Evolutionary conservation across 371 early-diverging fungal species (phyloP).

Genomic region (Mortierella sp.): DNA sequence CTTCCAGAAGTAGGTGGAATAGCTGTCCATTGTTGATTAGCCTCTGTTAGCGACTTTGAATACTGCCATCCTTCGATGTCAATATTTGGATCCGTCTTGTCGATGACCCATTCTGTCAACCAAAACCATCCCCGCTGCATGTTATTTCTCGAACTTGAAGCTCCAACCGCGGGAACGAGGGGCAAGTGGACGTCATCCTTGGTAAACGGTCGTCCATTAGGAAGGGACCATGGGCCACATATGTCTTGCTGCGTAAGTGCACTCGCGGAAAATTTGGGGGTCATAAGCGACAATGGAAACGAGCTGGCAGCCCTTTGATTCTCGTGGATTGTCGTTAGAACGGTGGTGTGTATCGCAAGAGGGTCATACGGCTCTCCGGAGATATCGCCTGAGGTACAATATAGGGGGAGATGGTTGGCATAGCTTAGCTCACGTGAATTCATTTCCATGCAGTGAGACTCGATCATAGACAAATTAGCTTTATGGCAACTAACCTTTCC

Average conservation of each 20-base stretch:
- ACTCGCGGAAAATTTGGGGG: conserved; percentile 64
- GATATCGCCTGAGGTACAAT: conserved; percentile 42
- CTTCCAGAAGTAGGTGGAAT: conserved; percentile 65
- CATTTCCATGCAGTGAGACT: neutral
- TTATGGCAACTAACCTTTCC: conserved; percentile 46
- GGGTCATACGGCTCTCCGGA: conserved; percentile 62
- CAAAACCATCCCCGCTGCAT: conserved; percentile 76
- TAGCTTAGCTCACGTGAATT: too few species aligned
- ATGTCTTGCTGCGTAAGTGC: conserved; percentile 63
- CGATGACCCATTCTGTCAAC: conserved; percentile 86
- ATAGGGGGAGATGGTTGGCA: neutral
- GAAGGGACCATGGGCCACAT: conserved; percentile 72
- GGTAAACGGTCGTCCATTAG: conserved; percentile 63
- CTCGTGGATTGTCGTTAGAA: conserved; percentile 74
- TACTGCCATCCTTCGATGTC: conserved; percentile 82
- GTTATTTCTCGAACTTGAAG: conserved; percentile 27
- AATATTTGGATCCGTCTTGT: conserved; percentile 70
- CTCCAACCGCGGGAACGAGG: conserved; percentile 21
- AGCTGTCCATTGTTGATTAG: conserved; percentile 66
- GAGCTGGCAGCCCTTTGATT: conserved; percentile 72
- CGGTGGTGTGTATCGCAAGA: conserved; percentile 70
- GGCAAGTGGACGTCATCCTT: conserved; percentile 69
- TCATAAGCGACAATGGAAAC: conserved; percentile 57
- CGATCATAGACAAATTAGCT: neutral
- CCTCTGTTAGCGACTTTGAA: conserved; percentile 65